Conservation (phyloP, 1,284 basidiomycete species). For the Melampsora americana region DNA sequence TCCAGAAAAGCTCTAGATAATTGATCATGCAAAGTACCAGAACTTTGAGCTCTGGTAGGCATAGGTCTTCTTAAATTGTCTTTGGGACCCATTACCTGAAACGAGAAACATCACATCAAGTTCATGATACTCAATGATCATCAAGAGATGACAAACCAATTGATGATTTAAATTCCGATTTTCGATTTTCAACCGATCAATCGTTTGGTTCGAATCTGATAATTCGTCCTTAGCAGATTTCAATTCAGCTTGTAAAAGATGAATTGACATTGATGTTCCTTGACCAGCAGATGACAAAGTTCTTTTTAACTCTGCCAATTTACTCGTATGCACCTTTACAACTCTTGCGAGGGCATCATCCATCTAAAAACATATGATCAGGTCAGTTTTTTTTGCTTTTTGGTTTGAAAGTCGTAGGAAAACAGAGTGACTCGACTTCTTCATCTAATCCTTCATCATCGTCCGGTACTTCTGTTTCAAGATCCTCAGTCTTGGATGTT, state of each 20-base stretch:
- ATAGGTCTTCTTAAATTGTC: neutral
- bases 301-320: constrained; percentile 14
- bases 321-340: constrained; percentile 25
- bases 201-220: neutral
- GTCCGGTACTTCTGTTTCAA: neutral
- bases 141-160: neutral
- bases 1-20: neutral
- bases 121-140: neutral
- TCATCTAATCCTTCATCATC: neutral
- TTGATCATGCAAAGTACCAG: neutral
- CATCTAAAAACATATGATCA: constrained; percentile 11
- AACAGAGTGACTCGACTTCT: neutral
- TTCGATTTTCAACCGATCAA: neutral
- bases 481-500: neutral
- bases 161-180: neutral
- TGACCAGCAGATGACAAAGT: constrained; percentile 15
- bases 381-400: neutral
- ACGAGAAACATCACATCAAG: neutral
- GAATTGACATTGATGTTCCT: constrained; percentile 38
- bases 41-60: neutral
- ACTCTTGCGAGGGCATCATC: constrained; percentile 23
- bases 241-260: constrained; percentile 40
- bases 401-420: too few relatives aligned
- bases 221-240: constrained; percentile 17
- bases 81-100: neutral